Conservation (phyloP, 306 rosid genomes). For the Morella rubra region DNA sequence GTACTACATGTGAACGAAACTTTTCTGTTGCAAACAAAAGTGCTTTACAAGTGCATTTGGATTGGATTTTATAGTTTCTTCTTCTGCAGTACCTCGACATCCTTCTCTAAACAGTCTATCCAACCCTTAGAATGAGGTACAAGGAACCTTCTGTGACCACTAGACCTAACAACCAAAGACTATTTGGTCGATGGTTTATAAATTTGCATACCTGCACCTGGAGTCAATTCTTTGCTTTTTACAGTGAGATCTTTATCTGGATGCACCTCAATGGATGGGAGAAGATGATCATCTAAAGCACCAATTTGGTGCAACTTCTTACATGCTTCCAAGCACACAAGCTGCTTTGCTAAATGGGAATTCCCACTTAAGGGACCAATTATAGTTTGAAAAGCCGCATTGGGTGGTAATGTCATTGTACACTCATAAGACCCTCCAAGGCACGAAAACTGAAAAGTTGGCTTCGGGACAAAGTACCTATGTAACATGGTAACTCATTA, state of each 20-base stretch:
- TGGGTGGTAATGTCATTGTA: constrained; percentile 64
- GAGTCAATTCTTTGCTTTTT: constrained; percentile 46
- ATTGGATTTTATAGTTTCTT: too few relatives aligned
- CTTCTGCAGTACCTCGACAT: too few relatives aligned
- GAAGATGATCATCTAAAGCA: constrained; percentile 79
- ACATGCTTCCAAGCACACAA: constrained; percentile 91
- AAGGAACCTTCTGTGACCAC: background rate
- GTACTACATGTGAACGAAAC: background rate
- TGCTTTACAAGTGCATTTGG: background rate
- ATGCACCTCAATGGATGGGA: constrained; percentile 49
- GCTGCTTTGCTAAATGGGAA: constrained; percentile 60
- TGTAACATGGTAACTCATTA: constrained; percentile 29
- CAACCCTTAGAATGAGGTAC: too few relatives aligned
- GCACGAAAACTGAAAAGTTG: constrained; percentile 43
- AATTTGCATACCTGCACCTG: constrained; percentile 62
- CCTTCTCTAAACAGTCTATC: too few relatives aligned
- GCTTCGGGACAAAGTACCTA: constrained; percentile 63
- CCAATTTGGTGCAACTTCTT: constrained; percentile 82
- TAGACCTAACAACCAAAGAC: constrained; percentile 9
- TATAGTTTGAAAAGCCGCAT: constrained; percentile 67
- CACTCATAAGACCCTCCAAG: constrained; percentile 54
- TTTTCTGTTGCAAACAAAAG: background rate
- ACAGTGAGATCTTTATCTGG: constrained; percentile 30
- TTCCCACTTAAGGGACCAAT: constrained; percentile 64
- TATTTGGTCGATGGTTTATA: constrained; percentile 7